Base-by-base conservation (phyloP, 2,329 filamentous ascomycete genomes). In the Diaporthe sp. region DNA sequence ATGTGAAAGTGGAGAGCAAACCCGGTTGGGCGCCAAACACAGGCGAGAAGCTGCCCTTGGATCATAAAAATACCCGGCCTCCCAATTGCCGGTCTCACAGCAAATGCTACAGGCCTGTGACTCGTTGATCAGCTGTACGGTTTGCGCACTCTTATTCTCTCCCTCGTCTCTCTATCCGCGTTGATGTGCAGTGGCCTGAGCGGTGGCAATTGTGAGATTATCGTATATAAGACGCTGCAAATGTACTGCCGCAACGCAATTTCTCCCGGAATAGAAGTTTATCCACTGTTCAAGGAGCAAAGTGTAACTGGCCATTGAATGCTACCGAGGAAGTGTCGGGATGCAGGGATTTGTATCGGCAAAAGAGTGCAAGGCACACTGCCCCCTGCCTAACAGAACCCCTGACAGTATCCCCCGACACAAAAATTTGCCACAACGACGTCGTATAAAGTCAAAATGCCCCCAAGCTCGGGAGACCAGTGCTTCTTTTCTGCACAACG, bases 401-500 rank as follows among this genome's bases (percentile, higher is more conserved):
- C 62, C 62, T 53, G 65, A 42, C 46, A n/a, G 65, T 39, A 28
- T 42, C 46, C 31, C 25, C 28, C 62, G 28, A 68, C 22, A 28
- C 19, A 25, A 39, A 34, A 39, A 9, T 19, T 53, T 28, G 31
- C 46, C 34, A 39, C 46, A 53, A 39, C 34, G 28, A 17, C 31
- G 46, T 68, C 46, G 22, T 46, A 39, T 53, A 68, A 53, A 68
- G 46, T 53, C 31, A 68, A 53, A 68, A 53, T 39, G 12, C 15
- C 61, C 25, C n/a, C 34, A 68, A 37, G 31, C 65, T 39, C n/a
- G 53, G 31, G 34, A 68, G 31, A n/a, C 19, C 42, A 15, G 4
- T 25, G 8, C 44, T 25, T 25, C 19, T 25, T 25, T 81, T 80
- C n/a, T 68, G 65, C n/a, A 53, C 49, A 15, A 28, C 34, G 34